Base-by-base conservation (phyloP, 164 flowering plant species). In the Nymphaea colorata region DNA sequence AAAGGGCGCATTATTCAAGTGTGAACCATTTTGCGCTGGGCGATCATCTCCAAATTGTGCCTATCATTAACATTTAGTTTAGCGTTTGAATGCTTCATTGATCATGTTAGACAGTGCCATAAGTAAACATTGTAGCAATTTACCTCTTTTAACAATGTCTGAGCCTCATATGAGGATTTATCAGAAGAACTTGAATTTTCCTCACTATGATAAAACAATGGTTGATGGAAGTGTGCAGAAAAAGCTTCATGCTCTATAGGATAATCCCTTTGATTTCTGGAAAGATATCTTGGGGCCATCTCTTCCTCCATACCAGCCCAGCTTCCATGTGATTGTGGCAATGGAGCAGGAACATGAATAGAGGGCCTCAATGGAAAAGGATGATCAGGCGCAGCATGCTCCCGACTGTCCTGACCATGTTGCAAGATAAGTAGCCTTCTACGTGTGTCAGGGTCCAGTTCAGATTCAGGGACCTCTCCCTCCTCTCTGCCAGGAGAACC, bases 401-500 rank as follows among this genome's bases (percentile, higher is more conserved):
- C 99, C 76, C 97, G 84, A 42, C 69, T 76, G 79, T 95, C 99
- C 75, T 84, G 90, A 64, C 99, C 99, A 80, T 95, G 99, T 67
- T 91, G 99, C 84, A 95, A 78, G 62, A 95, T 95, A 25, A 95
- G 90, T 66, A 91, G 93, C 81, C 99, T 79, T 76, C 99, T 84
- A 81, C 99, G 83, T 71, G 96, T 95, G 78, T 95, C 98, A 66
- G 99, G 98, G 83, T 94, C 99, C 76, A 94, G 73, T 82, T 94
- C 99, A 66, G 96, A 91, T 79, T 91, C 99, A 5, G 96, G 96
- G 61, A 94, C 96, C 75, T 94, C 99, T 66, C 99, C 99, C 77
- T 94, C 99, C 81, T 94, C 99, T 75, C 95, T 87, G 43, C 88
- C 92, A 79, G 97, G 95, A 75, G 98, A 93, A 80, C 78, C 76